These are phyloP conservation scores for Cicer pinnatifidum DNA, from an alignment of 306 rosid species.

Conservation along the genomic window DNA sequence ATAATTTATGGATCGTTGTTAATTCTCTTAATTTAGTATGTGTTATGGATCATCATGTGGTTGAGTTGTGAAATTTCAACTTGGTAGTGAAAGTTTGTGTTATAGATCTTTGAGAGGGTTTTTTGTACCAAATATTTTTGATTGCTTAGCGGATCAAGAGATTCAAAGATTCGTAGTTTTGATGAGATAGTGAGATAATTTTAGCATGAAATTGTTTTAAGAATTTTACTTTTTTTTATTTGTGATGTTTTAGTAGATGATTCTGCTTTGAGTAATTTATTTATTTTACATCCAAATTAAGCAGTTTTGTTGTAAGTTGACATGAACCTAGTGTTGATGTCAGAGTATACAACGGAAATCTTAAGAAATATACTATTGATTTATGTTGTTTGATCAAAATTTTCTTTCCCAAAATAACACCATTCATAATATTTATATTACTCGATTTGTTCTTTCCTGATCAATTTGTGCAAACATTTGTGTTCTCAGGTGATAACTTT, in stretches of 20 bases:
- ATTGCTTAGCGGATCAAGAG: slow-evolving; percentile 28
- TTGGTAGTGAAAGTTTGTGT: background rate
- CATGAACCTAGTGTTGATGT: slow-evolving; percentile 31
- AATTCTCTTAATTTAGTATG: slow-evolving; percentile 18
- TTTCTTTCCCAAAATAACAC: background rate
- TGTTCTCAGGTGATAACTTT: slow-evolving; percentile 72
- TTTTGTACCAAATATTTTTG: background rate
- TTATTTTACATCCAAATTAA: background rate
- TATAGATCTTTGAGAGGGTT: background rate
- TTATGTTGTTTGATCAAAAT: slow-evolving; percentile 11
- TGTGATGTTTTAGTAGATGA: background rate
- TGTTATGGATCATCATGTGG: slow-evolving; percentile 36
- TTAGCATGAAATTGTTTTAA: background rate
- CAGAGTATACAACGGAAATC: background rate
- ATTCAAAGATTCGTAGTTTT: background rate
- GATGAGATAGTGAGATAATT: background rate
- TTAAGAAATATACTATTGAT: background rate
- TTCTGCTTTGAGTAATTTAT: background rate
- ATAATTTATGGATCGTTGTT: background rate
- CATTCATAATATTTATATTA: background rate
- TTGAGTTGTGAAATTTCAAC: background rate
- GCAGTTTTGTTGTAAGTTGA: slow-evolving; percentile 19
- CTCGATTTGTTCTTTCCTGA: slow-evolving; percentile 38
- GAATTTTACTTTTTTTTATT: slow-evolving; percentile 22
- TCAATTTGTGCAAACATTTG: slow-evolving; percentile 35